A percentile compares a stretch with the other conserved stretches of the same genome.
These are phyloP conservation scores for Amanita inopinata DNA, from an alignment of 768 basidiomycete genomes.

Conservation along the genomic window DNA sequence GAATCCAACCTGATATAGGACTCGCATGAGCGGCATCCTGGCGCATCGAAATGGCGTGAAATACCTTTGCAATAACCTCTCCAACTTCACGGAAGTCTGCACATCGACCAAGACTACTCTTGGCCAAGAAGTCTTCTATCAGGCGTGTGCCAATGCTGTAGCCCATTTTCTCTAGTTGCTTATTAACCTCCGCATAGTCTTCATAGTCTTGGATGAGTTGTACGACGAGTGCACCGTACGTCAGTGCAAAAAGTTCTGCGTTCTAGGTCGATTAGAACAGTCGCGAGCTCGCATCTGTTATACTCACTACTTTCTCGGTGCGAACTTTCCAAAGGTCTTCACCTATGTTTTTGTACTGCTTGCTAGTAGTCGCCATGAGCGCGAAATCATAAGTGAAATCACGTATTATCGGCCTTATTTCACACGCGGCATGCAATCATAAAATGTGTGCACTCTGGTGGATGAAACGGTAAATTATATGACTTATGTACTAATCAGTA, in stretches of 20 bases:
- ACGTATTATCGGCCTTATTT: neutral
- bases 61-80: slow-evolving; percentile 89
- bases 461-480: no score
- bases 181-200: slow-evolving; percentile 91
- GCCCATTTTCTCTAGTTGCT: slow-evolving; percentile 98
- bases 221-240: slow-evolving; percentile 95
- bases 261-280: slow-evolving; percentile 47
- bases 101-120: slow-evolving; percentile 86
- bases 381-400: neutral
- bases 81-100: slow-evolving; percentile 90
- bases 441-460: no score
- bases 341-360: slow-evolving; percentile 80
- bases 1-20: slow-evolving; percentile 73
- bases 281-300: neutral
- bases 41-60: slow-evolving; percentile 12
- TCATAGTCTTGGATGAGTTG: slow-evolving; percentile 99
- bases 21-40: neutral
- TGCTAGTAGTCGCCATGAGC: slow-evolving; percentile 61
- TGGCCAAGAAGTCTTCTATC: slow-evolving; percentile 95
- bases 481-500: no score
- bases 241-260: slow-evolving; percentile 93
- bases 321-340: slow-evolving; percentile 95
- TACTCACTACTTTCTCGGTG: slow-evolving; percentile 86
- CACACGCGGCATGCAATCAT: no score
- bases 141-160: slow-evolving; percentile 95